phyloP scores from a whole-genome alignment of 1,284 basidiomycete species.

The Ganoderma resinaceum region DNA sequence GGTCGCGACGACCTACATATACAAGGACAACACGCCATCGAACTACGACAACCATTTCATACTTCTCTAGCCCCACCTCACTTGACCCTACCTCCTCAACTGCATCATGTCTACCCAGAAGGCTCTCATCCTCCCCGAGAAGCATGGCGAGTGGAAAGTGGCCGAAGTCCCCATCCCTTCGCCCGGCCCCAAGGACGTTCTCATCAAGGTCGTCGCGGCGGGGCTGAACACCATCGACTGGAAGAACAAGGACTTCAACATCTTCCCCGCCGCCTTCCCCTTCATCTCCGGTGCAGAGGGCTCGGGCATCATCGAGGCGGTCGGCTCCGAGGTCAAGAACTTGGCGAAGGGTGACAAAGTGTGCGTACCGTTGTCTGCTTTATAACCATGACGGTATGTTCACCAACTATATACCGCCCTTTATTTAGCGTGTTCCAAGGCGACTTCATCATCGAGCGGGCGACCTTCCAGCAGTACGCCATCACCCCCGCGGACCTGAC shows the following conservation, averaged over 20 bases:
- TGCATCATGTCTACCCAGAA: constrained; percentile 14
- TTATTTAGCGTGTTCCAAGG: constrained; percentile 39
- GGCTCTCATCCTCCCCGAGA: constrained; percentile 20
- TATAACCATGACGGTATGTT: too few species aligned
- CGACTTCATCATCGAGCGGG: constrained; percentile 24
- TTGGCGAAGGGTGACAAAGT: constrained; percentile 57
- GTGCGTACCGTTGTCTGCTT: constrained; percentile 34
- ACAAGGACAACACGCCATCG: too few species aligned
- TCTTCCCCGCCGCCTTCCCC: constrained; percentile 40
- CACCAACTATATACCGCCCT: too few species aligned
- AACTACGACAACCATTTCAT: neutral
- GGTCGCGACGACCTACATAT: neutral
- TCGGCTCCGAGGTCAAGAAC: constrained; percentile 50
- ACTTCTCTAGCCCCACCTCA: neutral
- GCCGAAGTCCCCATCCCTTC: constrained; percentile 18
- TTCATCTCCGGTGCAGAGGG: constrained; percentile 54
- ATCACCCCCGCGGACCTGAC: constrained; percentile 37
- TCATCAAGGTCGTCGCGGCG: constrained; percentile 43
- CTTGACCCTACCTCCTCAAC: neutral
- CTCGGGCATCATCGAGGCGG: constrained; percentile 52
- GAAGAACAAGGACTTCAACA: constrained; percentile 43
- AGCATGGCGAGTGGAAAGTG: constrained; percentile 20
- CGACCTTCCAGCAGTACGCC: constrained; percentile 43
- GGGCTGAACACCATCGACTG: constrained; percentile 49
- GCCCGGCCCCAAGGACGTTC: constrained; percentile 38